Evolutionary conservation across 2,329 filamentous ascomycete species (phyloP), one percentile per base, ranked within the genome.

Genomic region (Monosporascus sp.): DNA sequence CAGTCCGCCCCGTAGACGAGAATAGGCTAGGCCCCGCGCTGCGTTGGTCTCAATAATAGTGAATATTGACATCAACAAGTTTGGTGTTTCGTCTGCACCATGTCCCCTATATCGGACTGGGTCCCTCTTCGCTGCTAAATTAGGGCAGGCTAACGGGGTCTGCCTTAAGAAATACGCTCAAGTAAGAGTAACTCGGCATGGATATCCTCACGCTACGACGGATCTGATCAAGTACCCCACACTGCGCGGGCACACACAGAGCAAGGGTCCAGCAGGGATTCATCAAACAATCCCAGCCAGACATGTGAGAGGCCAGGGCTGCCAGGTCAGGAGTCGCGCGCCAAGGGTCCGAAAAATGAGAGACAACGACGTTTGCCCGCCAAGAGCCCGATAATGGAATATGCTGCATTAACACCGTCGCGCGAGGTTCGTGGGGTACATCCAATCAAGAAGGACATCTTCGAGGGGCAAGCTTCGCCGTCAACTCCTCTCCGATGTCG

Each of bases 111-210:
- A 46, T 46, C 43, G 43, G 43, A 46, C 43, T 17, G 5, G 14
- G 17, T 27, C 43, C 43, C 20, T 27, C 11, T 16, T 31, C 43
- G 14, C 24, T 46, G 26, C 43, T 7, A n/a, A 46, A 26, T 17
- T 26, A 46, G 22, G n/a, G 5, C 24, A 16, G 22, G 4, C 43
- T 24, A 46, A 14, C 9, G 11, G 9, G 3, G 31, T 14, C 31
- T 34, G 43, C 24, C 43, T 46, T 24, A 45, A 26, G 48, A 50
- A 50, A 52, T 57, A 31, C 26, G 24, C 49, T 54, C 48, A 49
- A 55, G 52, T 58, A 56, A 53, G 52, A 56, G 50, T 54, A 57
- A 55, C 34, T 16, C 24, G 7, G 40, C 11, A 45, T 53, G 55
- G 52, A 55, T 56, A 45, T 40, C 26, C 37, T 36, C 26, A 45